Base-by-base conservation (phyloP, 768 basidiomycete genomes). In the Pholiota microspora region DNA sequence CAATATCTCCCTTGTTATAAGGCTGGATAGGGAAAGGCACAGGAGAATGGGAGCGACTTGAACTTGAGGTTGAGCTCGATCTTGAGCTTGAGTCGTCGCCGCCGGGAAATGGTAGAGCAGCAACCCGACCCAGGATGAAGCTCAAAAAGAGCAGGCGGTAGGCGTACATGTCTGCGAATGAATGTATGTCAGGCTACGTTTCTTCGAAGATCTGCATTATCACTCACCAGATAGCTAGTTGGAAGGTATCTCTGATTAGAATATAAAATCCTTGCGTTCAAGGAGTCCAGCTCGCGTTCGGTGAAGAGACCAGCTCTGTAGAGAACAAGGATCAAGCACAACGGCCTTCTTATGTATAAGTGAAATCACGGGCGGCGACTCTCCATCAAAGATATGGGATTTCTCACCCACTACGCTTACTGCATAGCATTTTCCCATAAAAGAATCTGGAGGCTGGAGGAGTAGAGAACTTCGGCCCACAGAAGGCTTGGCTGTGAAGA, bases 251-350 rank as follows among this genome's bases (percentile, higher is more conserved):
- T 31, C 29, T 6, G 12, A 6, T 12, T 31, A 7, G 40, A n/a
- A 42, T 9, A 42, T 42, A 21, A 42, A 21, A 23, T 21, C 2
- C 18, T 21, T 18, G 15, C 38, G 21, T 51, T 28, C 18, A 54
- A 57, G 34, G 59, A 63, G 62, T 53, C 59, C 62, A 51, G 62
- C 62, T 63, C 59, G 52, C 42, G n/a, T 42, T 42, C 31, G 29
- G 35, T 38, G 49, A 47, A 59, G 63, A 64, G 63, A 61, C 63
- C 61, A 56, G 63, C 63, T 64, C 63, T 64, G 49, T 55, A 38
- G 24, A 49, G 53, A 31, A 36, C 13, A 21, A 46, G 16, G 24
- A 48, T 31, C n/a, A 13, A 16, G 24, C 32, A 13, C 28, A 24
- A 24, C 24, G 8, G 34, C 48, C 45, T 40, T 38, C 51, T 55